Conservation (phyloP, 1,284 basidiomycete genomes). For the Cutaneotrichosporon cyanovorans region DNA sequence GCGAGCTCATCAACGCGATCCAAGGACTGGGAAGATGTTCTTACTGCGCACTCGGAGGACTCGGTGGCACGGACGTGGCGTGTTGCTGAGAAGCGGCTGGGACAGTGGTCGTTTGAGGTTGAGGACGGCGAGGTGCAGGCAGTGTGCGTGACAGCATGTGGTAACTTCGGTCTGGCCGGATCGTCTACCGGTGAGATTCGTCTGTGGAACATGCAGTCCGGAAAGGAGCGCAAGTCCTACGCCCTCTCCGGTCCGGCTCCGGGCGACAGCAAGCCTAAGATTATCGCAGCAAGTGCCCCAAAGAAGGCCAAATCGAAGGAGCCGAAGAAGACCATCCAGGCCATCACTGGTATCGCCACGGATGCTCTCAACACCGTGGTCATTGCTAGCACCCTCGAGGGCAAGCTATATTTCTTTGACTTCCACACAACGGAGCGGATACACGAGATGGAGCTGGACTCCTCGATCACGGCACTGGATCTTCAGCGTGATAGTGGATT, state of each 20-base stretch:
- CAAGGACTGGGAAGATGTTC: constrained; percentile 96
- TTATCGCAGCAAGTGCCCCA: constrained; percentile 26
- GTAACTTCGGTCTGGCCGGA: constrained; percentile 86
- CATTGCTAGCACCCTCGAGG: constrained; percentile 78
- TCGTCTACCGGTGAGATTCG: constrained; percentile 69
- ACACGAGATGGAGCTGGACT: constrained; percentile 60
- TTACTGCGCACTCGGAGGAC: constrained; percentile 81
- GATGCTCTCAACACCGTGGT: constrained; percentile 78
- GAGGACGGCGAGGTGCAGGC: constrained; percentile 51
- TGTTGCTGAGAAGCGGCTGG: constrained; percentile 71
- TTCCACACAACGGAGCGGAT: constrained; percentile 75
- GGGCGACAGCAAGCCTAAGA: constrained; percentile 49
- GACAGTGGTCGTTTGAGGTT: constrained; percentile 54
- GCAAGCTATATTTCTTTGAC: constrained; percentile 88
- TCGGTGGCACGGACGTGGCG: constrained; percentile 76
- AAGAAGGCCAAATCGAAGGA: constrained; percentile 40
- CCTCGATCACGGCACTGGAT: constrained; percentile 61
- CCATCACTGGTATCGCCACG: constrained; percentile 72
- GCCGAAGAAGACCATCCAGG: constrained; percentile 52
- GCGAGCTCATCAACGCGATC: constrained; percentile 71
- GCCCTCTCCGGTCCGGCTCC: constrained; percentile 54
- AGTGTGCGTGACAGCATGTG: constrained; percentile 88
- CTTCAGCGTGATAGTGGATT: constrained; percentile 81
- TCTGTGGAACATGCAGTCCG: constrained; percentile 96
- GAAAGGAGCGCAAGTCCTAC: constrained; percentile 73